Base-by-base conservation (phyloP, 2,329 filamentous ascomycete genomes). In the Penicillium sp. region DNA sequence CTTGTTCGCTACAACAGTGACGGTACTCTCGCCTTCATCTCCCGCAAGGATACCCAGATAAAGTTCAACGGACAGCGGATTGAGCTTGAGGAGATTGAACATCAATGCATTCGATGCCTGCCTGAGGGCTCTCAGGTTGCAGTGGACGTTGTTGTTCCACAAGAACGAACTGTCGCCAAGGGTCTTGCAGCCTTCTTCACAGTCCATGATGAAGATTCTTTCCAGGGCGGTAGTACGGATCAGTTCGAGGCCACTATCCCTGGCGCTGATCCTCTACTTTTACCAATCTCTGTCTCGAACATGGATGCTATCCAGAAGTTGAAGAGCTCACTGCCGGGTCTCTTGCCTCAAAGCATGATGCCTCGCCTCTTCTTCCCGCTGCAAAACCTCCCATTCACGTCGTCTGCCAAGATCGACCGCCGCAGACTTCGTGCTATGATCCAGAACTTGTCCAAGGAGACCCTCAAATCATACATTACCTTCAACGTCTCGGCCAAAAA, bases 21-120 rank as follows among this genome's bases (percentile, higher is more conserved):
- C 53, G 74, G 74, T 2, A 70, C 67, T 2, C 60, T 74, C 5
- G 58, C 61, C 11, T 77, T 75, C 61, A 66, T 77, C 24, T 71
- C 73, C 3, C 70, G 72, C 37, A 73, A 68, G 53, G 69, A 71
- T 16, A 70, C 69, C 3, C 67, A 70, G 49, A 72, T 78, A 54
- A 79, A 79, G 67, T 66, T 81, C 40, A 76, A 78, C 35, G 79
- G 79, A 3, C 75, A 78, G 58, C 75, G 79, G 0, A 76, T 81
- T 46, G 79, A 81, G 58, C 65, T 81, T 6, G 78, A 75, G 14
- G 78, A 81, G 58, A 78, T 81, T 49, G 78, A 80, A 57, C 74
- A 79, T 54, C 76, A 79, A 50, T 71, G 78, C 36, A 68, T 73
- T 24, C 65, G 72, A 10, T 72, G 74, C 35, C 70, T 78, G 6